phyloP scores from a whole-genome alignment of 2,329 filamentous ascomycete species.

The Fonsecaea nubica region DNA sequence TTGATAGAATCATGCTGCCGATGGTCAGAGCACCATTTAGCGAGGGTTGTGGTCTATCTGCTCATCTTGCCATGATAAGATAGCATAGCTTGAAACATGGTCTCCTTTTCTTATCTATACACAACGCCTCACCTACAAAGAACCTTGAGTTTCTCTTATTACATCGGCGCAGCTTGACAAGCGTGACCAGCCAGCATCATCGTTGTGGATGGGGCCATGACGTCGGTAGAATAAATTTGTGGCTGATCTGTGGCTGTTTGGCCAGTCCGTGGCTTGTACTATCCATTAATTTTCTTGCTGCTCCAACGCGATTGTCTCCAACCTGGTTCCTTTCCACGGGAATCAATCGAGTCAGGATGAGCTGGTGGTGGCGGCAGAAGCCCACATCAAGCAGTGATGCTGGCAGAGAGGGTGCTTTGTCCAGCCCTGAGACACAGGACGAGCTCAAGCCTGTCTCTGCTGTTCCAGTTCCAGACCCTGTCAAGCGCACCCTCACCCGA shows the following conservation, averaged over 20 bases:
- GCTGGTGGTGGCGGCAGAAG: constrained; percentile 54
- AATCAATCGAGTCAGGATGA: constrained; percentile 46
- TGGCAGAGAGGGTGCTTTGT: constrained; percentile 11
- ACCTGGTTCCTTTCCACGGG: background rate
- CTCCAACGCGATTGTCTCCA: background rate
- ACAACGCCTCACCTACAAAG: background rate
- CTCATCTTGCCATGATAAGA: background rate
- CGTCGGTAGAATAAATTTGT: constrained; percentile 15
- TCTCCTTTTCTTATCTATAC: background rate
- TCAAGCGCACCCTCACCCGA: constrained; percentile 46
- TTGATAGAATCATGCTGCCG: constrained; percentile 27
- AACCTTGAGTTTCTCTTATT: constrained; percentile 13
- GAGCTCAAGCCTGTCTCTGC: constrained; percentile 26
- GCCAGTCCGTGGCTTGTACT: constrained; percentile 12
- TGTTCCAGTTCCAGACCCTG: constrained; percentile 33
- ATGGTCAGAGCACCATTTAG: background rate
- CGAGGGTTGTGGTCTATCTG: background rate
- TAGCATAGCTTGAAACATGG: background rate
- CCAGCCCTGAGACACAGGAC: background rate
- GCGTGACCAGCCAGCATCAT: background rate
- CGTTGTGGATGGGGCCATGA: constrained; percentile 8
- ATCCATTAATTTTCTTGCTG: background rate
- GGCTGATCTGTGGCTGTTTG: constrained; percentile 16
- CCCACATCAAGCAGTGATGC: constrained; percentile 33
- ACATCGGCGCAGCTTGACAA: constrained; percentile 7